Conservation (phyloP, 177 flowering plant genomes). For the Telopea speciosissima region DNA sequence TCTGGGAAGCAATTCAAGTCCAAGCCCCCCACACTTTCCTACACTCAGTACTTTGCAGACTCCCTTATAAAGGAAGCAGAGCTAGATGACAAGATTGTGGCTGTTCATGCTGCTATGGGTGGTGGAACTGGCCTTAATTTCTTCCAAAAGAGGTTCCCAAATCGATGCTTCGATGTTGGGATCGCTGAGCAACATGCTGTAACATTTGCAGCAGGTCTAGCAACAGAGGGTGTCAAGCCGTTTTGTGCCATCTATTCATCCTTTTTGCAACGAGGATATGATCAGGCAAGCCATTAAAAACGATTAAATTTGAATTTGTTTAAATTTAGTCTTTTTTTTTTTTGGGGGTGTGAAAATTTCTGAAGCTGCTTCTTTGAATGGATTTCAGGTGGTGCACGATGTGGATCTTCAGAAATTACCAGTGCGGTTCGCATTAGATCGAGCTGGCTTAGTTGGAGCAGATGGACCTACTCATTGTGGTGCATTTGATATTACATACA, state of each 20-base stretch:
- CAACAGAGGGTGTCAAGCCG: constrained; percentile 94
- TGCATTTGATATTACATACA: constrained; percentile 85
- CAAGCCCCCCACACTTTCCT: constrained; percentile 62
- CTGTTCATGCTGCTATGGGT: constrained; percentile 99
- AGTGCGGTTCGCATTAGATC: constrained; percentile 82
- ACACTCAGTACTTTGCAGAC: constrained; percentile 85
- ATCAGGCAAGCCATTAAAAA: constrained; percentile 46
- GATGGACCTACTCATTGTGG: constrained; percentile 99
- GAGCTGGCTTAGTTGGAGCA: constrained; percentile 93
- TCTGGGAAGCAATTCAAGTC: constrained; percentile 77
- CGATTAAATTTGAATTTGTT: not conserved
- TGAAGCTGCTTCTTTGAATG: constrained; percentile 1
- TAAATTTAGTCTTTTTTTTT: not conserved
- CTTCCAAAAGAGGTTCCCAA: constrained; percentile 79
- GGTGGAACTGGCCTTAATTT: constrained; percentile 93
- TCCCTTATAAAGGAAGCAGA: constrained; percentile 82
- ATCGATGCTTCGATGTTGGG: constrained; percentile 90
- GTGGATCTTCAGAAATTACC: constrained; percentile 96
- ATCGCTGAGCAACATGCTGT: constrained; percentile 98
- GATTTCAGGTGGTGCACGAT: constrained; percentile 75
- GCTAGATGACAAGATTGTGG: constrained; percentile 64
- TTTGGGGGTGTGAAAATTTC: not conserved
- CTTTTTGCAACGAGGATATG: constrained; percentile 87
- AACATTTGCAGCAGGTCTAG: constrained; percentile 96
- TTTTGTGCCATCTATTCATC: constrained; percentile 94